These are phyloP conservation scores for Coemansia sp. DNA, from an alignment of 192 early-diverging fungal genomes.

Conservation along the genomic window DNA sequence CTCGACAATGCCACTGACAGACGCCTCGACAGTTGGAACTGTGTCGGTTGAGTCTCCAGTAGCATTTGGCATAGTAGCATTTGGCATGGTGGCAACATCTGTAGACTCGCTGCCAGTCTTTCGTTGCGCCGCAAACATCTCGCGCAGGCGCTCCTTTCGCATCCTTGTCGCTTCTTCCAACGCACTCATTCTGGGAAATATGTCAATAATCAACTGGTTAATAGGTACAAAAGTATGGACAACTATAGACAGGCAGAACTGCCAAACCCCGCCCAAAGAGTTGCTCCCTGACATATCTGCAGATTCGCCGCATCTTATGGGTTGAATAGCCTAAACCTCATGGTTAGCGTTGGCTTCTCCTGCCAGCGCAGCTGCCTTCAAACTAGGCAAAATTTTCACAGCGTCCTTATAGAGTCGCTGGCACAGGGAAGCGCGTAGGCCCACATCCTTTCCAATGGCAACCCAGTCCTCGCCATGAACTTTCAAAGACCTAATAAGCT, in stretches of 20 bases:
- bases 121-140: neutral
- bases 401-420: neutral
- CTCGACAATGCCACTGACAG: conserved; percentile 20
- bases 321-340: neutral
- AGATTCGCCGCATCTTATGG: neutral
- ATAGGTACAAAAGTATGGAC: neutral
- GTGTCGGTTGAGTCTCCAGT: neutral
- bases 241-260: neutral
- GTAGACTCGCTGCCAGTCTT: neutral
- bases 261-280: neutral
- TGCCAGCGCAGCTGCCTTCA: neutral
- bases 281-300: neutral
- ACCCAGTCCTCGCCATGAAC: neutral
- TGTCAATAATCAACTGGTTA: neutral
- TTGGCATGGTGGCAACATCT: neutral
- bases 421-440: neutral
- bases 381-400: conserved; percentile 1
- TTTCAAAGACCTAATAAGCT: neutral
- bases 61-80: neutral
- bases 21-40: neutral
- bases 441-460: conserved; percentile 10
- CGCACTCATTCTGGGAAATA: conserved; percentile 2
- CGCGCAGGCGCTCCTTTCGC: conserved; percentile 62
- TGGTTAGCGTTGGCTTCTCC: neutral
- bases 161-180: conserved; percentile 65